A percentile compares a stretch with the other conserved stretches of the same genome.
These are phyloP conservation scores for Paramyrothecium sp. DNA, from an alignment of 2,329 filamentous ascomycete species.

Conservation along the genomic window DNA sequence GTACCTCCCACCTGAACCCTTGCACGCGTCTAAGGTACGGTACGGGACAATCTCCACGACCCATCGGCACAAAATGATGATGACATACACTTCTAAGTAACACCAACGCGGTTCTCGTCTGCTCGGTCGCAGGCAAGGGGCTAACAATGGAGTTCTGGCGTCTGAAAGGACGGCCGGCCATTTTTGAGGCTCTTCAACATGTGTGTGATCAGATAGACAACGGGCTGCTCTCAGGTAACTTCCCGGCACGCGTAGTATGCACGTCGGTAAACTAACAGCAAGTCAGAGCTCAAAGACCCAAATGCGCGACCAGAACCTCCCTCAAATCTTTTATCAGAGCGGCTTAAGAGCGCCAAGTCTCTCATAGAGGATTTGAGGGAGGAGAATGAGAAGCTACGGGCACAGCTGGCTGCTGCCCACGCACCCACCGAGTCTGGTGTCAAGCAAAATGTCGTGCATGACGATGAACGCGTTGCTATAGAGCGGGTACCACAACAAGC, in stretches of 20 bases:
- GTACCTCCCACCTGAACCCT: too few relatives aligned
- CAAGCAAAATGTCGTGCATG: neutral
- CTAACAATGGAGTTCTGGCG: slow-evolving; percentile 26
- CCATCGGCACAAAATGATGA: neutral
- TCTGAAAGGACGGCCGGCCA: slow-evolving; percentile 32
- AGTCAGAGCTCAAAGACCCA: neutral
- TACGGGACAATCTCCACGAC: too few relatives aligned
- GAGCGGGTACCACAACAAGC: neutral
- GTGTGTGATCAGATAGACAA: slow-evolving; percentile 38
- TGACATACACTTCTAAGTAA: neutral
- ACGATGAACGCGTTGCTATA: neutral
- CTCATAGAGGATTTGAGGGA: slow-evolving; percentile 29
- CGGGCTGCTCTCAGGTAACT: slow-evolving; percentile 34
- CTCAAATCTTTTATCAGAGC: neutral
- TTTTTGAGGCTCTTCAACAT: slow-evolving; percentile 37
- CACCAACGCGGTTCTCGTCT: neutral
- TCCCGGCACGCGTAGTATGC: neutral
- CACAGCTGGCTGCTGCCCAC: slow-evolving; percentile 24
- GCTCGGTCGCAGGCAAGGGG: too few relatives aligned
- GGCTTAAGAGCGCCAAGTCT: slow-evolving; percentile 4
- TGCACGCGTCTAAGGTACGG: too few relatives aligned
- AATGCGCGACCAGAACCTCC: slow-evolving; percentile 4
- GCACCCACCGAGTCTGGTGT: neutral
- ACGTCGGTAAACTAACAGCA: neutral
- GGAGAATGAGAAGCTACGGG: slow-evolving; percentile 40